A percentile compares a stretch with the other conserved stretches of the same genome.
These are phyloP conservation scores for Elongisporangium undulatum DNA, from an alignment of 352 stramenopile species.

Conservation along the genomic window DNA sequence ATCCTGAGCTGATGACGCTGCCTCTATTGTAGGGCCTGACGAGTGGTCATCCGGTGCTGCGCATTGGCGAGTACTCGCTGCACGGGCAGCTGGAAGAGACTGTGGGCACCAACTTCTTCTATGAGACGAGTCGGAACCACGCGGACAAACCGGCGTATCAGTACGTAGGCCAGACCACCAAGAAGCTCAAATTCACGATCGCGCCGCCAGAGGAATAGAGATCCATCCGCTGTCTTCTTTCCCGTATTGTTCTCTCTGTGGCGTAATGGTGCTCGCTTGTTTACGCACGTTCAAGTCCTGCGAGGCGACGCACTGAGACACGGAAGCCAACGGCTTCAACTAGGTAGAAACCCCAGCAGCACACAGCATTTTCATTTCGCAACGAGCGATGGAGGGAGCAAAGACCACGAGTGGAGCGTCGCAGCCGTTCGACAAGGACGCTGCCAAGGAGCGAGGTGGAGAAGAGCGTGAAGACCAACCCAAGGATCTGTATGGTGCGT, in stretches of 20 bases:
- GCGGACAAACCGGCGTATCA: slow-evolving; percentile 39
- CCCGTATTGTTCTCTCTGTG: not conserved
- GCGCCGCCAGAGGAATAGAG: slow-evolving; percentile 44
- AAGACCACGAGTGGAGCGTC: not conserved
- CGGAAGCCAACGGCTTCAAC: not conserved
- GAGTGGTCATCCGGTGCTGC: slow-evolving; percentile 50
- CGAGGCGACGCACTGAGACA: not conserved
- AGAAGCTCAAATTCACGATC: slow-evolving; percentile 82
- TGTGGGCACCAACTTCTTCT: slow-evolving; percentile 77
- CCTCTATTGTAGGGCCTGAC: slow-evolving; percentile 46
- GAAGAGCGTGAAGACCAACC: not conserved
- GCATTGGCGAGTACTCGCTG: slow-evolving; percentile 68
- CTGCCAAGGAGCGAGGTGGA: not conserved
- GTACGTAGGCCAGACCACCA: slow-evolving; percentile 64
- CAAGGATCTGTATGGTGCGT: not conserved
- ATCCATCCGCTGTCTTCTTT: not conserved
- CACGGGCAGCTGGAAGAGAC: slow-evolving; percentile 70
- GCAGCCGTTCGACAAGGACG: not conserved
- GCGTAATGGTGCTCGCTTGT: not conserved
- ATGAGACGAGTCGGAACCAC: slow-evolving; percentile 53
- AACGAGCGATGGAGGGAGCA: not conserved
- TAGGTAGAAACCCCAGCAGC: not conserved
- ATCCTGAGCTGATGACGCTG: not conserved
- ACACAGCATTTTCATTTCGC: not conserved
- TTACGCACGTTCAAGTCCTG: not conserved